Base-by-base conservation (phyloP, 176 grass and related monocot species). In the Poa annua region DNA sequence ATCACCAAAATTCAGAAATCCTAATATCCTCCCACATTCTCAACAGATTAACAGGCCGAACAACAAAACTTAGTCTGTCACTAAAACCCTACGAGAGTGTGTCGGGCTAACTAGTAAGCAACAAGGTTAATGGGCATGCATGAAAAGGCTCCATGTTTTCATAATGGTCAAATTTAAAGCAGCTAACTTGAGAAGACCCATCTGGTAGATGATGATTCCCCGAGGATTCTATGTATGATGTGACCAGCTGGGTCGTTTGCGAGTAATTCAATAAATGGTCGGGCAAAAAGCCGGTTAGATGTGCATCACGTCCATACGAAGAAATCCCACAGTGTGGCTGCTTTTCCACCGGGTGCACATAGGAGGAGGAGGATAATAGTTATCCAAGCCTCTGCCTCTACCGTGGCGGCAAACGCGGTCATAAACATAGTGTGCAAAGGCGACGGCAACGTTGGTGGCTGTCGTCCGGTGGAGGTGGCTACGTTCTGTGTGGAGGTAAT, bases 311-410 rank as follows among this genome's bases (percentile, higher is more conserved):
- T 56, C 90, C 89, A 89, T 99, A 93, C 38, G 90, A 80, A 84
- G 92, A 94, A 85, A 94, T 88, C 24, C 88, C 90, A 81, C 90
- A 92, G 68, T 94, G 90, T 5, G 85, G 96, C 66, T 89, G 93
- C 68, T 95, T 98, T 61, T 95, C 91, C 19, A 93, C 67, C 57
- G 93, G 89, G 26, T 87, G 86, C 61, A 89, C 24, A 33, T 95
- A 17, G 89, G 85, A 70, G 88, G 91, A 79, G 91, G 93, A 78
- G n/a, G n/a, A n/a, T n/a, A n/a, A 34, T 34, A 34, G 33, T 34
- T 34, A 3, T 34, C 33, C 33, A 34, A 34, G 33, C 33, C 33
- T 34, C 33, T 34, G 33, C 33, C 3, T 34, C 33, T 34, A 34
- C 33, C 33, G 33, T 34, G 3, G 33, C 33, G 33, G 33, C 33